Evolutionary conservation across 202 grass and related monocot genomes (phyloP), one percentile per base, ranked within the genome.

Genomic region (Carex arenaria): DNA sequence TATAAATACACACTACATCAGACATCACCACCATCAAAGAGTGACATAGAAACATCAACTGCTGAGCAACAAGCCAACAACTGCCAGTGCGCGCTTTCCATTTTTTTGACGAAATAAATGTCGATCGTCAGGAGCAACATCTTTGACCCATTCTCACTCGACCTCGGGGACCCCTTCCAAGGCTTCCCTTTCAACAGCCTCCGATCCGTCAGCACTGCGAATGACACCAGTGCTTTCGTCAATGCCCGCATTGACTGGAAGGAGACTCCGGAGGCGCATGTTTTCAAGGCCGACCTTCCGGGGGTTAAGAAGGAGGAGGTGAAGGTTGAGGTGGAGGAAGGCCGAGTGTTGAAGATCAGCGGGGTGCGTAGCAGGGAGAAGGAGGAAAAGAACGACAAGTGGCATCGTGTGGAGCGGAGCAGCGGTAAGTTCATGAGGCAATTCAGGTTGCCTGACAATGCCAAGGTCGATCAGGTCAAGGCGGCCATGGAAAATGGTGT

Each of bases 281-380:
- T 92, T 18, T 83, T 92, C 87, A 68, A 13, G 49, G 87, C 81
- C 10, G 87, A 92, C 69, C 85, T 92, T 49, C 90, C 90, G 0
- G 87, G 90, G 15, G 87, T 89, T 4, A 60, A 5, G 6, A 92
- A 77, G 69, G 90, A 86, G 4, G 84, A 78, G 15, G 76, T 73
- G 67, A 87, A 61, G 87, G 90, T 91, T 0, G 90, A 91, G 87
- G 90, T 91, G 67, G 90, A 87, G 67, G 87, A 87, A 85, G 84
- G 81, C 42, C 82, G 83, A 15, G 89, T 91, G 78, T 83, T 96
- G 4, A 64, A 78, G 7, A 91, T 90, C 71, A 87, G 81, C 63
- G 88, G 84, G 1, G 34, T 87, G 82, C 86, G 84, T 0, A 83
- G 40, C 54, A 79, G 26, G 64, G 90, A 94, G 56, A 78, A 94